Evolutionary conservation across 495 filamentous ascomycete species (phyloP).

Genomic region (Glarea lozoyensis): DNA sequence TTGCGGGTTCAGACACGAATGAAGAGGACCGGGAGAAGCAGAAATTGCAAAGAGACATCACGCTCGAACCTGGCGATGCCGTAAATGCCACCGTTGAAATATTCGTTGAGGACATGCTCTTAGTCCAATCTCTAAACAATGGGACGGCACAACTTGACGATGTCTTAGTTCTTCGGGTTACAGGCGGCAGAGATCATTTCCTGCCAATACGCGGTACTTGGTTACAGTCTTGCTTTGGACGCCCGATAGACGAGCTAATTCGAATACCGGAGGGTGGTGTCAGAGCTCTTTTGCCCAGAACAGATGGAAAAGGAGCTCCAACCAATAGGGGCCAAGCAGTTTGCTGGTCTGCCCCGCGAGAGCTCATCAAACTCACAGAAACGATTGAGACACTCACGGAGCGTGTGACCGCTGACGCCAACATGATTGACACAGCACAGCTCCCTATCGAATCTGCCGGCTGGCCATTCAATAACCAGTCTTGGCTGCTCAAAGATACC

Average conservation of each 20-base stretch:
- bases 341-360: slow-evolving; percentile 65
- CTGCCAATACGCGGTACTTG: slow-evolving; percentile 70
- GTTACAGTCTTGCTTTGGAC: slow-evolving; percentile 75
- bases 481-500: slow-evolving; percentile 24
- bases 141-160: slow-evolving; percentile 61
- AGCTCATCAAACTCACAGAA: slow-evolving; percentile 83
- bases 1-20: slow-evolving; percentile 37
- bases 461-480: slow-evolving; percentile 65
- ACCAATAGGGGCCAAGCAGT: slow-evolving; percentile 26
- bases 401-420: slow-evolving; percentile 69
- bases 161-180: slow-evolving; percentile 80
- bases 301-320: slow-evolving; percentile 5
- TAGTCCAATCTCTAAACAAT: slow-evolving; percentile 66
- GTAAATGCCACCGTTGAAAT: slow-evolving; percentile 57
- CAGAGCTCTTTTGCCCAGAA: slow-evolving; percentile 10
- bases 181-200: slow-evolving; percentile 83
- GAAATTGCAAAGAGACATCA: slow-evolving; percentile 38
- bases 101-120: slow-evolving; percentile 49
- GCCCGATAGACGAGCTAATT: slow-evolving; percentile 74
- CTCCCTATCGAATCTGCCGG: slow-evolving; percentile 35
- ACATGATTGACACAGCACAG: slow-evolving; percentile 61
- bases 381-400: slow-evolving; percentile 67
- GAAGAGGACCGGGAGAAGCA: slow-evolving; percentile 23
- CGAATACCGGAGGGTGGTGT: slow-evolving; percentile 61
- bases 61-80: slow-evolving; percentile 75